Percentiles rank a stretch among this genome's conserved stretches.
Evolutionary conservation across 225 moss, liverwort and hornwort genomes (phyloP).

Genomic region (Thuidium tamariscinum): DNA sequence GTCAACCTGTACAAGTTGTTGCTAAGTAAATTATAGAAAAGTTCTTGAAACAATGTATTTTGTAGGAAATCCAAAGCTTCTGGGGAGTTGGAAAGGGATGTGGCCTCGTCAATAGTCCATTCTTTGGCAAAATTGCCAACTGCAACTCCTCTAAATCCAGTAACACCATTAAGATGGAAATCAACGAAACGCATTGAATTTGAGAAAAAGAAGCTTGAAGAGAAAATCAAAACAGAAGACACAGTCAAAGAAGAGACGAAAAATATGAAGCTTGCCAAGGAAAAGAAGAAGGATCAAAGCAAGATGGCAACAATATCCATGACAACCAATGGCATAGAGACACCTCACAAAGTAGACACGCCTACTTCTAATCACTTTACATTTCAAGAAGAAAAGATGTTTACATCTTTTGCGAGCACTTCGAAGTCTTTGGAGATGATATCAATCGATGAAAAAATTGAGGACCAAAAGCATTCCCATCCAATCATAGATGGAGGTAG

Average conservation of each 20-base stretch:
- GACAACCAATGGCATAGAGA: background rate
- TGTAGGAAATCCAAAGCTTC: slow-evolving; percentile 27
- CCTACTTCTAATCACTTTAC: background rate
- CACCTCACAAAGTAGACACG: background rate
- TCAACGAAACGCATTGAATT: slow-evolving; percentile 26
- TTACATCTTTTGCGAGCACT: background rate
- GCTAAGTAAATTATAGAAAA: background rate
- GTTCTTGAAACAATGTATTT: background rate
- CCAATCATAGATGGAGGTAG: background rate
- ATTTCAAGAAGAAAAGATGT: background rate
- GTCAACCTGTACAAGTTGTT: background rate
- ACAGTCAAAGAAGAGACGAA: slow-evolving; percentile 15
- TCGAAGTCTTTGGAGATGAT: background rate
- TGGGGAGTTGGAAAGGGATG: slow-evolving; percentile 20
- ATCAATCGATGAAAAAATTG: background rate
- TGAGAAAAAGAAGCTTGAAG: slow-evolving; percentile 24
- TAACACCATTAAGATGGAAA: slow-evolving; percentile 43
- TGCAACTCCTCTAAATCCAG: slow-evolving; percentile 14
- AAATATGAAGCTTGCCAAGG: background rate
- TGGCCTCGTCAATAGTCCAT: background rate
- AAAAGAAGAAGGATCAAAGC: slow-evolving; percentile 3
- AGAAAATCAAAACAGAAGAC: slow-evolving; percentile 19
- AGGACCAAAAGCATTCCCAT: background rate
- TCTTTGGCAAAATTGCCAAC: background rate
- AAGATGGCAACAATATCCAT: background rate